Percentiles rank a stretch among this genome's conserved stretches.
phyloP scores from a whole-genome alignment of 179 eudicot genomes.

The Amaranthus tricolor region DNA sequence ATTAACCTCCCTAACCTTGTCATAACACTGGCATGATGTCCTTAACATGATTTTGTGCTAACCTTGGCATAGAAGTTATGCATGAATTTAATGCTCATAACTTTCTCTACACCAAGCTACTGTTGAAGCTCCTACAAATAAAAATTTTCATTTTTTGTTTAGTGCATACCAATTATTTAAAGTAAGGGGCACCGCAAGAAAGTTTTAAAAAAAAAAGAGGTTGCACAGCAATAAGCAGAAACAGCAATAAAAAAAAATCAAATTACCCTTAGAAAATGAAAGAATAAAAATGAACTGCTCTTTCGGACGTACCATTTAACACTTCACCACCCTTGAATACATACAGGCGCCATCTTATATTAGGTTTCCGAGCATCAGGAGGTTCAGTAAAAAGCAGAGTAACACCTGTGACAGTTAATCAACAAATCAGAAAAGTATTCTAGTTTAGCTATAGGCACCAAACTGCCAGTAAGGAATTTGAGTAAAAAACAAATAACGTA shows the following conservation, averaged over 20 bases:
- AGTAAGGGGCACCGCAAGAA: not conserved
- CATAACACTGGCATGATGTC: too few species aligned
- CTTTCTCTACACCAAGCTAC: too few species aligned
- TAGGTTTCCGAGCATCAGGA: conserved; percentile 90
- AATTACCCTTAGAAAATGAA: not conserved
- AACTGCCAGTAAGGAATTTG: not conserved
- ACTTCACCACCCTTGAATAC: conserved; percentile 94
- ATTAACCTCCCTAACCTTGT: too few species aligned
- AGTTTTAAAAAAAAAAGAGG: not conserved
- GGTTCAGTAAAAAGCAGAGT: conserved; percentile 90
- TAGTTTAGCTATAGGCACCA: not conserved
- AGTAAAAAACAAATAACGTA: not conserved
- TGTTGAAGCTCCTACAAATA: too few species aligned
- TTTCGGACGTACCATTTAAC: conserved; percentile 61
- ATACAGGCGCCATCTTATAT: conserved; percentile 87
- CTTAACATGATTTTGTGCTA: too few species aligned
- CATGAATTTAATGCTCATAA: too few species aligned
- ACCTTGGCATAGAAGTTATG: too few species aligned
- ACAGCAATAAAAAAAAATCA: not conserved
- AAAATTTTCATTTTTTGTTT: too few species aligned
- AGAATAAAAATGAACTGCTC: conserved; percentile 6
- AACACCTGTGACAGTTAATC: conserved; percentile 50
- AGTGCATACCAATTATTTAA: too few species aligned
- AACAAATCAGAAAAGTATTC: conserved; percentile 15
- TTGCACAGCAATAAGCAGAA: not conserved